A percentile compares a stretch with the other conserved stretches of the same genome.
These are phyloP conservation scores for Telopea speciosissima DNA, from an alignment of 177 flowering plant genomes.

Conservation along the genomic window DNA sequence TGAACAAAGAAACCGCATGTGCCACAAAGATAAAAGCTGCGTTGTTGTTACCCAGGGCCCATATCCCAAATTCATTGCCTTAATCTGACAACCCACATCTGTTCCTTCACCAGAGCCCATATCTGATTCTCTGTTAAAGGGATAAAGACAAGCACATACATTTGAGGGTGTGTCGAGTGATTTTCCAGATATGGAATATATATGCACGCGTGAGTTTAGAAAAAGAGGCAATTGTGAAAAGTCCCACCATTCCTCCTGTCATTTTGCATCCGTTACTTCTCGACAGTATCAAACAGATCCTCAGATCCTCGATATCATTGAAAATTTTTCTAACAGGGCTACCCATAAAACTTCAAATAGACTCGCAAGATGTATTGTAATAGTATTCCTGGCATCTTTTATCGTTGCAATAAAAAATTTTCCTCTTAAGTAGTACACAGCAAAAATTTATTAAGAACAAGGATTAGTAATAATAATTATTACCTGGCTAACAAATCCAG, in stretches of 20 bases:
- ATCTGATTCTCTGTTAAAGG: slow-evolving; percentile 17
- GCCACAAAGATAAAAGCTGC: too few relatives aligned
- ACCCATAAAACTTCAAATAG: neutral
- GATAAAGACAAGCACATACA: slow-evolving; percentile 25
- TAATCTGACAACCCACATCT: neutral
- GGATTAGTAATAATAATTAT: too few relatives aligned
- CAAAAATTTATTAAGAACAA: too few relatives aligned
- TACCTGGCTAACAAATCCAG: slow-evolving; percentile 83
- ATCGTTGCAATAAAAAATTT: too few relatives aligned
- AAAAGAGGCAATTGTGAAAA: slow-evolving; percentile 8
- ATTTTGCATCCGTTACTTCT: slow-evolving; percentile 5
- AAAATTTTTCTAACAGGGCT: too few relatives aligned
- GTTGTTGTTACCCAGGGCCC: too few relatives aligned
- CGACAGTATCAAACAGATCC: neutral
- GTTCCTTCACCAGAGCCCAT: neutral
- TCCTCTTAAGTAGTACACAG: too few relatives aligned
- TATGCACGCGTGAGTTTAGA: slow-evolving; percentile 27
- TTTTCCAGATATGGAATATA: neutral
- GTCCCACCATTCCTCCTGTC: slow-evolving; percentile 24
- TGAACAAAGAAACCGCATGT: too few relatives aligned
- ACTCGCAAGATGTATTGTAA: too few relatives aligned
- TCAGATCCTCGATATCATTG: neutral
- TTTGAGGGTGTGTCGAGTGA: too few relatives aligned
- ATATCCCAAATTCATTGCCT: neutral
- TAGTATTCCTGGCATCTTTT: neutral